Percentiles rank a stretch among this genome's conserved stretches.
Conservation (phyloP, 345 rosid species). For the Hirschfeldia incana region DNA sequence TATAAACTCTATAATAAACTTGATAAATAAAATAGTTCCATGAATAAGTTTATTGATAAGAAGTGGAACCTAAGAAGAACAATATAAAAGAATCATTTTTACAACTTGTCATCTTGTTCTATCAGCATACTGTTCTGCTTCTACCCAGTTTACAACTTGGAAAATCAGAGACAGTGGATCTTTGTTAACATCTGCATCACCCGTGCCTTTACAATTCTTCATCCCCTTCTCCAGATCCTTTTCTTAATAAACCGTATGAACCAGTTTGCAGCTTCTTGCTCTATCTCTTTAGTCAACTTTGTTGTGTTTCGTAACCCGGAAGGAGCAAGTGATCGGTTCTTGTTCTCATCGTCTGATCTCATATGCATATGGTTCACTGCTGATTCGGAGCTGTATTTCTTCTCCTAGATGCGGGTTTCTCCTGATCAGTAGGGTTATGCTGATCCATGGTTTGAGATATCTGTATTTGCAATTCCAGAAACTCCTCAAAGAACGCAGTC, state of each 20-base stretch:
- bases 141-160: neutral
- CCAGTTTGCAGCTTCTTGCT: slow-evolving; percentile 81
- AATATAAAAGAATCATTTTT: neutral
- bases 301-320: slow-evolving; percentile 49
- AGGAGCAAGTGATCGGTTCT: neutral
- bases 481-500: slow-evolving; percentile 59
- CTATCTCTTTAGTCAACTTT: slow-evolving; percentile 67
- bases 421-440: slow-evolving; percentile 8
- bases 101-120: too few species aligned
- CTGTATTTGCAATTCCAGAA: slow-evolving; percentile 51
- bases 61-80: neutral
- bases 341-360: slow-evolving; percentile 53
- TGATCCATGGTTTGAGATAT: neutral
- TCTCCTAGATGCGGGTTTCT: slow-evolving; percentile 1
- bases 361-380: slow-evolving; percentile 28
- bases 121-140: neutral
- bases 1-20: neutral
- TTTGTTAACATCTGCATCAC: neutral
- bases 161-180: neutral
- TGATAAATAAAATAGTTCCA: too few species aligned
- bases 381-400: slow-evolving; percentile 44
- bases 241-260: slow-evolving; percentile 78
- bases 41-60: too few species aligned
- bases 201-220: slow-evolving; percentile 48
- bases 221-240: slow-evolving; percentile 67